Conservation (phyloP, 2,329 filamentous ascomycete species). For the Pseudocercospora vitis region DNA sequence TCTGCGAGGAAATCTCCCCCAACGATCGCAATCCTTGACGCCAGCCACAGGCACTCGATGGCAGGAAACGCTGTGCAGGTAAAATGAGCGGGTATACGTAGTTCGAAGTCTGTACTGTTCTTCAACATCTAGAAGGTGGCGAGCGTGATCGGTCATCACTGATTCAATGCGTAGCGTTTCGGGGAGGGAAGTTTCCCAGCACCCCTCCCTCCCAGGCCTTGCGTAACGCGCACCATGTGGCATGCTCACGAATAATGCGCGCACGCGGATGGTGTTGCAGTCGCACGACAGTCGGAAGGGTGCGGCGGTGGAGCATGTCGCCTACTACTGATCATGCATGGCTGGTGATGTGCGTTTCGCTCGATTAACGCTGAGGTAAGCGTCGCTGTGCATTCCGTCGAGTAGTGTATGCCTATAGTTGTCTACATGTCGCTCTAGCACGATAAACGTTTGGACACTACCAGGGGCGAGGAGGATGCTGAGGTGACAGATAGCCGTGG, state of each 20-base stretch:
- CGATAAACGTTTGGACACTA: no score
- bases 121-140: not conserved
- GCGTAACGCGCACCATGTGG: not conserved
- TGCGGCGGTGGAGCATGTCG: not conserved
- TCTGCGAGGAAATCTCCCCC: not conserved
- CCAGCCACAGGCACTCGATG: not conserved
- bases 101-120: not conserved
- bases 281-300: not conserved
- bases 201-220: not conserved
- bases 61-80: not conserved
- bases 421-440: no score
- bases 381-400: no score
- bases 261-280: not conserved
- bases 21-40: slow-evolving; percentile 7
- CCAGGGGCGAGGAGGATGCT: no score
- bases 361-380: not conserved
- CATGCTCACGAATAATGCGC: not conserved
- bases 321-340: not conserved
- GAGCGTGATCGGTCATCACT: not conserved
- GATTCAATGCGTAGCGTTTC: not conserved
- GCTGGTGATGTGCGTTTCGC: not conserved
- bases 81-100: not conserved
- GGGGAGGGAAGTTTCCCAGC: not conserved
- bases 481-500: not conserved
- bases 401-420: no score